A percentile compares a stretch with the other conserved stretches of the same genome.
These are phyloP conservation scores for Lachnellula cervina DNA, from an alignment of 2,329 filamentous ascomycete genomes.

Conservation along the genomic window DNA sequence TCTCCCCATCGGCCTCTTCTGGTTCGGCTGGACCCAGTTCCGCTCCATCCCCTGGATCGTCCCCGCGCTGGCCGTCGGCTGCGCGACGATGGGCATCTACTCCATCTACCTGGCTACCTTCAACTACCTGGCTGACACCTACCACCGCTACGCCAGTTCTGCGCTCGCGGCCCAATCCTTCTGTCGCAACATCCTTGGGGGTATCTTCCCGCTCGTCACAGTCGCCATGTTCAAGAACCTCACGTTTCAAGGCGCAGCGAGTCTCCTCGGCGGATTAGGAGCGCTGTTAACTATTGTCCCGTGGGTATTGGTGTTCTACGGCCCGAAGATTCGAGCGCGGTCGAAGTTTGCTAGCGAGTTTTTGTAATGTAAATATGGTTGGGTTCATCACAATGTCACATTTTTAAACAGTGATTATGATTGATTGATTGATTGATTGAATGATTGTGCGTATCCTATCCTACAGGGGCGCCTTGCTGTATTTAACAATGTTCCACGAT, in stretches of 20 bases:
- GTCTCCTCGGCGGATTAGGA: conserved; percentile 68
- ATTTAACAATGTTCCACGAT: too few species aligned
- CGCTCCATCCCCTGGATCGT: conserved; percentile 64
- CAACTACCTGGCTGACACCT: conserved; percentile 88
- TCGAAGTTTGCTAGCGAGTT: conserved; percentile 62
- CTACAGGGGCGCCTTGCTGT: too few species aligned
- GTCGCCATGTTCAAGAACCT: conserved; percentile 67
- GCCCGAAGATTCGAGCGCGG: conserved; percentile 66
- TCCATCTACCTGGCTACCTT: conserved; percentile 83
- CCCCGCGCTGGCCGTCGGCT: conserved; percentile 62
- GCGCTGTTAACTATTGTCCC: conserved; percentile 70
- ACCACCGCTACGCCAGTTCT: conserved; percentile 78
- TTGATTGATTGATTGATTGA: too few species aligned
- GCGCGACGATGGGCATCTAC: conserved; percentile 82
- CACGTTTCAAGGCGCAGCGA: conserved; percentile 66
- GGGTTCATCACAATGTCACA: too few species aligned
- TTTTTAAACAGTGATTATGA: too few species aligned
- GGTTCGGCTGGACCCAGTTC: conserved; percentile 61
- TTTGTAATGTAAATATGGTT: too few species aligned
- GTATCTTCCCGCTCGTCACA: conserved; percentile 75
- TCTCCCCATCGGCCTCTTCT: conserved; percentile 75
- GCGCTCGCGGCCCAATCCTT: conserved; percentile 83
- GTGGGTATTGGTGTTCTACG: conserved; percentile 78
- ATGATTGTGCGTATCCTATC: too few species aligned
- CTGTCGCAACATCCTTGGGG: conserved; percentile 78